A percentile compares a stretch with the other conserved stretches of the same genome.
phyloP scores from a whole-genome alignment of 768 basidiomycete genomes.

The Termitomyces eurrhizus region DNA sequence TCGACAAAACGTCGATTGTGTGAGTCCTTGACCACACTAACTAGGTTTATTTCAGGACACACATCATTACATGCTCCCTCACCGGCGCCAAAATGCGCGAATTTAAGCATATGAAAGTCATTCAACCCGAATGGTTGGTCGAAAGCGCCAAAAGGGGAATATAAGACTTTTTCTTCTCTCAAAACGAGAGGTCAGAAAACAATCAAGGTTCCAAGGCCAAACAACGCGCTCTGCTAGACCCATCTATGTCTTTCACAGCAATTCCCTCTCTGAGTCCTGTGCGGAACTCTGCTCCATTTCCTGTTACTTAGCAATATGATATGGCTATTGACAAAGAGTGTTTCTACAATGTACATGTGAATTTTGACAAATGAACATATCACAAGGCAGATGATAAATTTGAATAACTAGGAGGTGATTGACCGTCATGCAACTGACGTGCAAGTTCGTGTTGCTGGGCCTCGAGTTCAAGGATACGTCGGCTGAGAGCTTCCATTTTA shows the following conservation, averaged over 20 bases:
- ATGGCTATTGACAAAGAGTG: neutral
- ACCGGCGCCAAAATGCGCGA: constrained; percentile 88
- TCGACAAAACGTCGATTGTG: constrained; percentile 75
- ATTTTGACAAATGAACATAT: neutral
- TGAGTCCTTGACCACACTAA: constrained; percentile 31
- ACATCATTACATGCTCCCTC: constrained; percentile 87
- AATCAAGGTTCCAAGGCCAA: constrained; percentile 44
- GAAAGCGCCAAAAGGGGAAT: constrained; percentile 66
- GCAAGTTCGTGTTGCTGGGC: neutral
- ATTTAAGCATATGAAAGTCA: constrained; percentile 89
- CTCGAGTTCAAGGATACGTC: neutral
- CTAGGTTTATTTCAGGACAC: constrained; percentile 51
- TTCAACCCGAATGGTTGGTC: constrained; percentile 82
- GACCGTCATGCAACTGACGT: neutral
- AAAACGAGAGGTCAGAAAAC: constrained; percentile 41
- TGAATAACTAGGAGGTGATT: neutral
- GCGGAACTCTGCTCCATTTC: neutral
- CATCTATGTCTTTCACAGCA: constrained; percentile 12
- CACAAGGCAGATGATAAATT: neutral
- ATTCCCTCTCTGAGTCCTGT: neutral
- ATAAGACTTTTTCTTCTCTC: constrained; percentile 59
- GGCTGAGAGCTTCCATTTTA: neutral
- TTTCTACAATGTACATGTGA: neutral
- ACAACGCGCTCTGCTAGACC: constrained; percentile 30
- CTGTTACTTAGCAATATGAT: neutral